These are phyloP conservation scores for Metschnikowia arizonensis DNA, from an alignment of 805 yeast species.

Conservation along the genomic window DNA sequence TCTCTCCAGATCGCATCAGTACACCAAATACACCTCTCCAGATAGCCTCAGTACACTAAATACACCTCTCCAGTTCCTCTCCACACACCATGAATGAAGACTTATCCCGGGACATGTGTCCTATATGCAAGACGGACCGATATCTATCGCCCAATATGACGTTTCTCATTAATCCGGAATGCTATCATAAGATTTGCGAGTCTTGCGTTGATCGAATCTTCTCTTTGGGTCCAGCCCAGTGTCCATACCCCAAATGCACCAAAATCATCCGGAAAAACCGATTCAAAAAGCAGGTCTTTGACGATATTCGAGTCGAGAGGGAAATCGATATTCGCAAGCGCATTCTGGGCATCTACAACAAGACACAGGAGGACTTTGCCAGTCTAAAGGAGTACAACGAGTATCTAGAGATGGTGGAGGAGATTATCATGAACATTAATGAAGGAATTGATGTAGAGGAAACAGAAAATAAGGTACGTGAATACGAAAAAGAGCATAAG, in stretches of 20 bases:
- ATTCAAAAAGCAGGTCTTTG: constrained; percentile 90
- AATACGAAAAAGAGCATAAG: constrained; percentile 70
- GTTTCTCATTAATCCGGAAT: constrained; percentile 92
- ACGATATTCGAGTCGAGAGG: constrained; percentile 82
- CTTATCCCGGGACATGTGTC: constrained; percentile 78
- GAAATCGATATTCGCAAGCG: constrained; percentile 88
- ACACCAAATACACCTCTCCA: too few species aligned
- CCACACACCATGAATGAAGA: constrained; percentile 35
- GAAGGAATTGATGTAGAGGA: constrained; percentile 64
- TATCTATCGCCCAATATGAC: constrained; percentile 91
- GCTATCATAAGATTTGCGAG: constrained; percentile 96
- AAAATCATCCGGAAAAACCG: constrained; percentile 80
- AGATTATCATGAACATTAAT: constrained; percentile 69
- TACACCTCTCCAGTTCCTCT: background rate
- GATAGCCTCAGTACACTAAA: background rate
- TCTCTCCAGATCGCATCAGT: too few species aligned
- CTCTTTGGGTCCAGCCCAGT: constrained; percentile 91
- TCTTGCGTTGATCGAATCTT: constrained; percentile 95
- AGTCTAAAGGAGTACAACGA: constrained; percentile 58
- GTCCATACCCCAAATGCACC: constrained; percentile 91
- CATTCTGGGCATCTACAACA: constrained; percentile 73
- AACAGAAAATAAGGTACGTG: constrained; percentile 60
- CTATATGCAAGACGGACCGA: constrained; percentile 93
- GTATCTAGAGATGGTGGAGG: constrained; percentile 82
- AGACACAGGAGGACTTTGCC: constrained; percentile 68